Conservation (phyloP, 106 monocot species). For the Dioscorea dumetorum region DNA sequence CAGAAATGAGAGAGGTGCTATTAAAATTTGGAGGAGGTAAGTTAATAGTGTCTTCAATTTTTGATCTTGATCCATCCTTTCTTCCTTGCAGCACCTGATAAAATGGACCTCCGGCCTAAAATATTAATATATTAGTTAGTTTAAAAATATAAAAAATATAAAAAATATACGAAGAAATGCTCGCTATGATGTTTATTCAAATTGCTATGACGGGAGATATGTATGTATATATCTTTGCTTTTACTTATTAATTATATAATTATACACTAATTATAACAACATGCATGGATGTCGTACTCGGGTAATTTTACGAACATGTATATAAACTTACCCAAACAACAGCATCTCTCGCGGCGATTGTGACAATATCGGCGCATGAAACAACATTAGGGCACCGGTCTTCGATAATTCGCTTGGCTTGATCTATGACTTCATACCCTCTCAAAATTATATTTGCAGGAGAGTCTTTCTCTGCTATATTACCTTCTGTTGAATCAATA, state of each 20-base stretch:
- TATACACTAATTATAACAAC: too few species aligned
- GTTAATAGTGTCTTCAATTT: slow-evolving; percentile 56
- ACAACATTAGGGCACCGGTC: slow-evolving; percentile 57
- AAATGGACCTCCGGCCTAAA: slow-evolving; percentile 70
- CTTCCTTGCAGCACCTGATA: slow-evolving; percentile 63
- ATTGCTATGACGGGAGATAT: neutral
- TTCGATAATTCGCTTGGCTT: slow-evolving; percentile 50
- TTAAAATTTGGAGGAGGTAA: slow-evolving; percentile 64
- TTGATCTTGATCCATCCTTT: slow-evolving; percentile 75
- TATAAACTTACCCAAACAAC: slow-evolving; percentile 51
- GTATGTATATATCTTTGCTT: neutral
- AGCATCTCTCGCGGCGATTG: slow-evolving; percentile 71
- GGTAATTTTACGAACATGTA: too few species aligned
- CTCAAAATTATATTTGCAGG: slow-evolving; percentile 65
- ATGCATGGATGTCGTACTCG: neutral
- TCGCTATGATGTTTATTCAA: too few species aligned
- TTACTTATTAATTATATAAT: neutral
- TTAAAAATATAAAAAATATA: too few species aligned
- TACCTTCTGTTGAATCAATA: slow-evolving; percentile 57
- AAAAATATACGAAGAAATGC: too few species aligned
- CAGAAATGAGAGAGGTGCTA: slow-evolving; percentile 38
- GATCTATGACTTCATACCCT: slow-evolving; percentile 74
- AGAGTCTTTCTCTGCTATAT: slow-evolving; percentile 77
- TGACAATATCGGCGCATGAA: slow-evolving; percentile 72
- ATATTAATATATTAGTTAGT: neutral